These are phyloP conservation scores for Oryza nivara DNA, from an alignment of 176 grass and related monocot species.

Conservation along the genomic window DNA sequence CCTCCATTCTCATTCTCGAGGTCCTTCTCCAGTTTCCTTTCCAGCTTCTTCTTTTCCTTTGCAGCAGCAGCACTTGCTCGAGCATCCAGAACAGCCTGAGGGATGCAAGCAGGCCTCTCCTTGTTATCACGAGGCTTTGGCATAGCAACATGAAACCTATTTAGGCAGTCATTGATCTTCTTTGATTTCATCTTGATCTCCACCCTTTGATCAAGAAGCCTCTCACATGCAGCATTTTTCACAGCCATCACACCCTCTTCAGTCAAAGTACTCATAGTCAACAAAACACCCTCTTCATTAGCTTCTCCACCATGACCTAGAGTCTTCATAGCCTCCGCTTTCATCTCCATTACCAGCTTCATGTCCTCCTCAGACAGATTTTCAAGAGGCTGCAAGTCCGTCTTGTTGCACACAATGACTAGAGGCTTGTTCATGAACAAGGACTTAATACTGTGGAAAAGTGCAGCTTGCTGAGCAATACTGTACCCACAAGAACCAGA, in stretches of 20 bases:
- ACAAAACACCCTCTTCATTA: constrained; percentile 62
- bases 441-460: constrained; percentile 85
- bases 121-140: constrained; percentile 81
- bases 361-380: constrained; percentile 67
- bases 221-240: constrained; percentile 66
- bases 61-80: constrained; percentile 44
- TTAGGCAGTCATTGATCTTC: constrained; percentile 64
- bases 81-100: constrained; percentile 53
- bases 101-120: constrained; percentile 59
- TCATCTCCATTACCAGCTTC: constrained; percentile 71
- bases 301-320: constrained; percentile 55
- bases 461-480: constrained; percentile 71
- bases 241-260: constrained; percentile 79
- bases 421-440: constrained; percentile 84
- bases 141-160: constrained; percentile 82
- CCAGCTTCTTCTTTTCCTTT: constrained; percentile 70
- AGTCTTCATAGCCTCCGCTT: constrained; percentile 64
- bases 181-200: constrained; percentile 70
- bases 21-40: constrained; percentile 70
- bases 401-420: constrained; percentile 80
- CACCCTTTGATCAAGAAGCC: constrained; percentile 66
- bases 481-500: constrained; percentile 85
- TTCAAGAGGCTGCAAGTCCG: constrained; percentile 73
- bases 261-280: constrained; percentile 85
- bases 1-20: constrained; percentile 77